Conservation (phyloP, 495 filamentous ascomycete species). For the Hypoxylon rickii region DNA sequence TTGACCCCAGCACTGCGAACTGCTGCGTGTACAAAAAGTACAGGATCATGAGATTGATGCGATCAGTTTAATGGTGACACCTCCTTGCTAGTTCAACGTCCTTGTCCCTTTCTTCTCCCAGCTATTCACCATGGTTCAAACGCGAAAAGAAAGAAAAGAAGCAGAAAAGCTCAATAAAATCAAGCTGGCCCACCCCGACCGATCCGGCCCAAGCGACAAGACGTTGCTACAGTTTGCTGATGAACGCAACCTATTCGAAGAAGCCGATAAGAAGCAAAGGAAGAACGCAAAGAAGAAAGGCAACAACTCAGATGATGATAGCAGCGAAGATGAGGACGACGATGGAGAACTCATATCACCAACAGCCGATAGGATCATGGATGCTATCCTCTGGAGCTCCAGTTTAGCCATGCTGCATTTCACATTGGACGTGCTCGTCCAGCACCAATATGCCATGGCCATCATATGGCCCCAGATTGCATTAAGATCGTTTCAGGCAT, state of each 20-base stretch:
- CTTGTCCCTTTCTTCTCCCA: too few relatives aligned
- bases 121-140: slow-evolving; percentile 49
- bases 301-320: background rate
- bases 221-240: slow-evolving; percentile 70
- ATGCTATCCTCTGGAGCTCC: slow-evolving; percentile 68
- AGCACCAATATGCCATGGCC: slow-evolving; percentile 82
- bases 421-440: slow-evolving; percentile 86
- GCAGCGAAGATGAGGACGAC: slow-evolving; percentile 32
- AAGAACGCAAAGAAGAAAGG: slow-evolving; percentile 33
- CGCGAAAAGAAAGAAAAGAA: slow-evolving; percentile 53
- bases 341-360: slow-evolving; percentile 42
- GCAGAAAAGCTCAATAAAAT: slow-evolving; percentile 55
- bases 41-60: background rate
- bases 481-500: slow-evolving; percentile 53
- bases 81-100: too few relatives aligned
- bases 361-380: slow-evolving; percentile 55
- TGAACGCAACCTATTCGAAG: slow-evolving; percentile 56
- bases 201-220: slow-evolving; percentile 56
- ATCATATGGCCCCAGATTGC: slow-evolving; percentile 64
- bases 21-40: background rate
- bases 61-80: background rate
- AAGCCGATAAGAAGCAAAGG: slow-evolving; percentile 40
- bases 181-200: slow-evolving; percentile 64
- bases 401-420: slow-evolving; percentile 82
- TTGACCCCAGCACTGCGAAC: background rate